Evolutionary conservation across 352 stramenopile species (phyloP).

Genomic region (Phytopythium sindhum): DNA sequence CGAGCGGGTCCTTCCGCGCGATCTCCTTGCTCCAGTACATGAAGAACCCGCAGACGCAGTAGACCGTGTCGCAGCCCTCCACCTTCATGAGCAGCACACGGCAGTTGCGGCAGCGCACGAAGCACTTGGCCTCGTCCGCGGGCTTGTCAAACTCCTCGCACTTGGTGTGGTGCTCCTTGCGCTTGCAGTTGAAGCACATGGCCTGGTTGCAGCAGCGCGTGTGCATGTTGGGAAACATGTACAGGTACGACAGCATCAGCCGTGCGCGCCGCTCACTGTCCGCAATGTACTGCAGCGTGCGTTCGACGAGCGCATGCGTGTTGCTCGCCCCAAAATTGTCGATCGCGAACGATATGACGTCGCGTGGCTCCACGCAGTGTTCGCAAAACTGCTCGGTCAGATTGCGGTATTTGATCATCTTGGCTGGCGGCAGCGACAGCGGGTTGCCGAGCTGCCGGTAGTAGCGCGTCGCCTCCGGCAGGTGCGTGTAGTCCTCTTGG

Average conservation of each 20-base stretch:
- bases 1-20: neutral
- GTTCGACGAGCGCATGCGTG: conserved; percentile 9
- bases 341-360: conserved; percentile 11
- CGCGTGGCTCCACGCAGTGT: conserved; percentile 16
- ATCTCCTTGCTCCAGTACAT: conserved; percentile 39
- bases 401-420: conserved; percentile 13
- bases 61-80: conserved; percentile 45
- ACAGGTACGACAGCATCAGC: conserved; percentile 35
- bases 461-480: conserved; percentile 9
- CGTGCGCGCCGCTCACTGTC: conserved; percentile 40
- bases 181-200: conserved; percentile 61
- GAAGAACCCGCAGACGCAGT: conserved; percentile 38
- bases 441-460: neutral
- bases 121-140: conserved; percentile 17
- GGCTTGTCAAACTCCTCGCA: conserved; percentile 18
- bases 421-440: conserved; percentile 12
- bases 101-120: conserved; percentile 44
- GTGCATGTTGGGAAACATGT: conserved; percentile 19
- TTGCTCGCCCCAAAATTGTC: conserved; percentile 12
- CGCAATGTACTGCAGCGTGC: conserved; percentile 18
- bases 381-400: conserved; percentile 21
- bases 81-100: conserved; percentile 42
- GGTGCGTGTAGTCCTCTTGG: conserved; percentile 32
- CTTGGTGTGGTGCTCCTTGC: conserved; percentile 22
- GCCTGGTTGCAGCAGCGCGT: conserved; percentile 35